Evolutionary conservation across 1,284 basidiomycete species (phyloP).

Genomic region (Malassezia arunalokei): DNA sequence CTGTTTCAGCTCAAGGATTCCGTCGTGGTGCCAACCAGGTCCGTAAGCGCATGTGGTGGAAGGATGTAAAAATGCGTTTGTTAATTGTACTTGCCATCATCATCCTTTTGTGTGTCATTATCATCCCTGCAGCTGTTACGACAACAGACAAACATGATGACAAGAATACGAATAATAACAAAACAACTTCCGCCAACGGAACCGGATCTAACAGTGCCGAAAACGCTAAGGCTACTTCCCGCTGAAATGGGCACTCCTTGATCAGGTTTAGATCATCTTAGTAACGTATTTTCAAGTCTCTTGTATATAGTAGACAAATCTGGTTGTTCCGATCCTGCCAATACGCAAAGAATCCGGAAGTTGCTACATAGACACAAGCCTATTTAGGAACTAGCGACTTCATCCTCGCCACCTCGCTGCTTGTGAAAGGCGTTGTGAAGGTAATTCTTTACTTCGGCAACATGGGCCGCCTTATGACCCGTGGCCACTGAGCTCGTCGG

Average conservation of each 20-base stretch:
- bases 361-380: no score
- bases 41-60: slow-evolving; percentile 70
- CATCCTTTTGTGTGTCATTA: slow-evolving; percentile 42
- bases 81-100: slow-evolving; percentile 37
- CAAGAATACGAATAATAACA: not conserved
- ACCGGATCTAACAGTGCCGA: not conserved
- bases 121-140: slow-evolving; percentile 20
- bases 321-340: no score
- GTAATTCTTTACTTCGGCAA: slow-evolving; percentile 38
- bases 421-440: slow-evolving; percentile 35
- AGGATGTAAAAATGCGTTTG: slow-evolving; percentile 27
- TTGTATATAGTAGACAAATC: no score
- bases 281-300: no score
- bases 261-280: no score
- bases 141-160: not conserved
- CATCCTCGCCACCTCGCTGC: slow-evolving; percentile 11
- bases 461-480: slow-evolving; percentile 61
- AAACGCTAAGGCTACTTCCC: no score
- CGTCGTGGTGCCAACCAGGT: slow-evolving; percentile 91
- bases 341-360: no score
- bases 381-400: no score
- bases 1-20: slow-evolving; percentile 98
- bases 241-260: no score
- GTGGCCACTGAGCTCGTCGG: slow-evolving; percentile 57
- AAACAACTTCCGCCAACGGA: not conserved